Base-by-base conservation (phyloP, 192 early-diverging fungal species). In the Umbelopsis sp. region DNA sequence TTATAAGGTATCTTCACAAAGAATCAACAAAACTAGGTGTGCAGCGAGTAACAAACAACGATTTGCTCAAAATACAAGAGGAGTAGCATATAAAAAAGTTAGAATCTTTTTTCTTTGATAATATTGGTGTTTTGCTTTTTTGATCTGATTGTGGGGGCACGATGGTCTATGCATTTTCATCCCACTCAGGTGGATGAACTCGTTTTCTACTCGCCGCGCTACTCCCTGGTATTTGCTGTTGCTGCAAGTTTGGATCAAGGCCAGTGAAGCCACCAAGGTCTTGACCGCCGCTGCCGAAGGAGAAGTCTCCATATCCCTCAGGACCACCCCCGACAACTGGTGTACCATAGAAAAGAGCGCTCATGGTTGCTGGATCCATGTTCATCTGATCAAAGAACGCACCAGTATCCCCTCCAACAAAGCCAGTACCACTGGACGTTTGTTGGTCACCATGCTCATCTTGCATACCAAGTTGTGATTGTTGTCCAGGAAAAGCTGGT, bases 151-250 rank as follows among this genome's bases (percentile, higher is more conserved):
- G n/a, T n/a, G n/a, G n/a, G n/a, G 53, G 69, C 38, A 8, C 44
- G 31, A 10, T 49, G 43, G 24, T 59, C 44, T 65, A 43, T 65
- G 71, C 24, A 62, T 62, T 62, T 34, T 78, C 69, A 49, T 78
- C 77, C 77, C 77, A 78, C n/a, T 78, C 77, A 66, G 72, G 77
- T 62, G 56, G 56, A 49, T 78, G 77, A 3, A 25, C 52, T 34
- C 72, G 68, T 32, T 78, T 78, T 68, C 77, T 70, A 31, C 51
- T 73, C 20, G 73, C 66, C 10, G 73, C 66, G 59, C 51, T 45
- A n/a, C 45, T 56, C 49, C 56, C 56, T 62, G 56, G 29, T n/a
- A 62, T 49, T 21, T 49, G 56, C 17, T 62, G 56, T 62, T 62
- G 56, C 17, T 62, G 56, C 34, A 73, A 52, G 45, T 73, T 49